Conservation (phyloP, 768 basidiomycete species). For the Filobasidium floriforme region DNA sequence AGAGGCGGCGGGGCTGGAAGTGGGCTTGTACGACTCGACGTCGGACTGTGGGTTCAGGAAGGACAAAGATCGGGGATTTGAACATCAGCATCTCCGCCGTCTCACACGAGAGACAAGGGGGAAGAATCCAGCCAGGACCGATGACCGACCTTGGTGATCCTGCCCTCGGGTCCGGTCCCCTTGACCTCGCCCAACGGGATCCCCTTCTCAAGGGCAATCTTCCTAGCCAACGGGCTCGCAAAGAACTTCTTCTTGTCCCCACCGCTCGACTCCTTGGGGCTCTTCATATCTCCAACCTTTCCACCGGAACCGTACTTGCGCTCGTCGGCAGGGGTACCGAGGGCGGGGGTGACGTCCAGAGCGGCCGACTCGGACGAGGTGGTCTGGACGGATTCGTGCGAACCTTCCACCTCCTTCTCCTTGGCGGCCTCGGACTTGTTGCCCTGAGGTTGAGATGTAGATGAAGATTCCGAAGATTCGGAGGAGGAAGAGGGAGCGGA, state of each 20-base stretch:
- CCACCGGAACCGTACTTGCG: constrained; percentile 45
- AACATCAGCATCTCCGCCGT: too few species aligned
- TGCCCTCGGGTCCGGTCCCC: constrained; percentile 86
- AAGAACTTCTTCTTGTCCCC: constrained; percentile 54
- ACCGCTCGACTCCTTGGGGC: constrained; percentile 28
- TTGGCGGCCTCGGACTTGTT: constrained; percentile 47
- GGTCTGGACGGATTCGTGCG: constrained; percentile 23
- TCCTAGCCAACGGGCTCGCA: constrained; percentile 91
- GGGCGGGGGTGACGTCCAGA: constrained; percentile 28
- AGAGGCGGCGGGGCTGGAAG: background rate
- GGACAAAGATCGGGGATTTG: too few species aligned
- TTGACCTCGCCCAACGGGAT: constrained; percentile 83
- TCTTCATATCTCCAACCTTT: constrained; percentile 30
- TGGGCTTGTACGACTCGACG: constrained; percentile 76
- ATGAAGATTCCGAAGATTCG: constrained; percentile 43
- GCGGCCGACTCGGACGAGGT: constrained; percentile 16
- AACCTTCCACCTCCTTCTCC: constrained; percentile 51
- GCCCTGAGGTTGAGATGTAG: constrained; percentile 48
- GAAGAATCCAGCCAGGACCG: background rate
- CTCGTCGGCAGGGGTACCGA: constrained; percentile 55
- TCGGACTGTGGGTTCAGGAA: constrained; percentile 49
- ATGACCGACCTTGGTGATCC: constrained; percentile 71
- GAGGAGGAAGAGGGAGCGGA: constrained; percentile 40
- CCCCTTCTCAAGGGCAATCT: constrained; percentile 88
- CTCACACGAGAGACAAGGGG: background rate